Percentiles rank a stretch among this genome's conserved stretches.
Conservation (phyloP, 2,329 filamentous ascomycete genomes). For the Thielaviopsis cerberus region DNA sequence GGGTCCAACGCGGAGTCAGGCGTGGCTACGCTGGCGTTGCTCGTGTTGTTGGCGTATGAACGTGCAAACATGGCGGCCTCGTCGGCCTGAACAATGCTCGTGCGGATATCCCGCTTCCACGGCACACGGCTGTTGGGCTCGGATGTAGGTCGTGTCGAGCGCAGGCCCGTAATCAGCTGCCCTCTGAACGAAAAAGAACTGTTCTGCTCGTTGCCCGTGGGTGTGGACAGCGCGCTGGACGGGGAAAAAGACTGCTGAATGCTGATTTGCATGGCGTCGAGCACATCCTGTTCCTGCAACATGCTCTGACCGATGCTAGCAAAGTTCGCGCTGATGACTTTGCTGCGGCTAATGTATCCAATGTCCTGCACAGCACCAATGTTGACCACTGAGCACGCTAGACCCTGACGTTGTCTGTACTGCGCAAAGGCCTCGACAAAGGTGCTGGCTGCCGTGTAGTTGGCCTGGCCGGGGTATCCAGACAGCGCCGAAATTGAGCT, state of each 20-base stretch:
- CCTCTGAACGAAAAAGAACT: neutral
- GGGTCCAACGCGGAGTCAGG: neutral
- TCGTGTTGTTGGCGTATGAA: neutral
- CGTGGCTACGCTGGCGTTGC: neutral
- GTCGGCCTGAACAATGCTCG: neutral
- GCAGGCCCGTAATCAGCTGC: slow-evolving; percentile 7
- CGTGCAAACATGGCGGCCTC: neutral
- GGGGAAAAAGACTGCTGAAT: neutral
- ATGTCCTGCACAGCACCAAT: slow-evolving; percentile 20
- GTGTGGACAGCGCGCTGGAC: neutral
- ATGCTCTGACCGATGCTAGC: slow-evolving; percentile 11
- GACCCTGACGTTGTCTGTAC: slow-evolving; percentile 18
- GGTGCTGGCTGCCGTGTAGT: slow-evolving; percentile 25
- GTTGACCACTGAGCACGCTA: slow-evolving; percentile 21
- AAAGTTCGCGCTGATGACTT: slow-evolving; percentile 15
- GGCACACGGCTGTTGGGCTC: neutral
- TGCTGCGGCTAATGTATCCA: slow-evolving; percentile 17
- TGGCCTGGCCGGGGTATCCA: slow-evolving; percentile 22
- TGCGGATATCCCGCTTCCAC: slow-evolving; percentile 7
- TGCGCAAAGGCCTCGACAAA: slow-evolving; percentile 23
- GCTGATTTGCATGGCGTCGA: slow-evolving; percentile 6
- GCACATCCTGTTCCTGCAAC: slow-evolving; percentile 14
- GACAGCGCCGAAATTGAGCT: slow-evolving; percentile 20
- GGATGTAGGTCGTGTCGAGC: slow-evolving; percentile 5
- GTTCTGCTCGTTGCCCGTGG: neutral